Base-by-base conservation (phyloP, 2,329 filamentous ascomycete genomes). In the Leptographium wingfieldii region DNA sequence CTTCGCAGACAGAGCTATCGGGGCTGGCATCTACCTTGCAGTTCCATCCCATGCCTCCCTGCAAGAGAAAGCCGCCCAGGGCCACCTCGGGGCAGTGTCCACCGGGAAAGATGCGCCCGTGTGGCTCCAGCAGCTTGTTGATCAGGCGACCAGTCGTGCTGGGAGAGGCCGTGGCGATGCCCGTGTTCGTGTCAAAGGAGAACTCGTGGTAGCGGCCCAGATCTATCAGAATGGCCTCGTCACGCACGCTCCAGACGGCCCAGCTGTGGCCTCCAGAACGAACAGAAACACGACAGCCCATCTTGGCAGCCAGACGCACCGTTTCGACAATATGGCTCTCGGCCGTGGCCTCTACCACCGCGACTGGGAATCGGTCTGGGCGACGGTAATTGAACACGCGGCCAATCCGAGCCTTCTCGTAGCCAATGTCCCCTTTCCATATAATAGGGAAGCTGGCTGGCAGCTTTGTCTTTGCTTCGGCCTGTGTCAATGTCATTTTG, bases 41-140 rank as follows among this genome's bases (percentile, higher is more conserved):
- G 64, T 80, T 81, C 80, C 80, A 83, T 0, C 80, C 80, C 77
- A 82, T 81, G 1, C 80, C 80, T 0, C 80, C 80, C 63, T 81
- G 79, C 16, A 83, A 66, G 27, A 82, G 66, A 62, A 81, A 82
- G 0, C 80, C 80, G 0, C 79, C 79, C n/a, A 82, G 64, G 10
- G 77, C 80, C 22, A 82, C 80, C 66, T 81, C 78, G 0, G 79
- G 79, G 65, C 79, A 82, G 66, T 82, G 80, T 0, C 80, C 80
- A 0, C 77, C 78, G 0, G 73, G 71, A 63, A 82, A 82, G 69
- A 81, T 73, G 43, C 74, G 68, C 0, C 74, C 76, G 53, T 72
- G 66, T 0, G 61, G 57, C 0, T 56, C 64, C n/a, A 80, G 66
- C 57, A 70, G 70, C 4, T 59, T 65, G 63, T 78, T 79, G 11